Evolutionary conservation across 2,329 filamentous ascomycete genomes (phyloP).

Genomic region (Fusarium nodosum): DNA sequence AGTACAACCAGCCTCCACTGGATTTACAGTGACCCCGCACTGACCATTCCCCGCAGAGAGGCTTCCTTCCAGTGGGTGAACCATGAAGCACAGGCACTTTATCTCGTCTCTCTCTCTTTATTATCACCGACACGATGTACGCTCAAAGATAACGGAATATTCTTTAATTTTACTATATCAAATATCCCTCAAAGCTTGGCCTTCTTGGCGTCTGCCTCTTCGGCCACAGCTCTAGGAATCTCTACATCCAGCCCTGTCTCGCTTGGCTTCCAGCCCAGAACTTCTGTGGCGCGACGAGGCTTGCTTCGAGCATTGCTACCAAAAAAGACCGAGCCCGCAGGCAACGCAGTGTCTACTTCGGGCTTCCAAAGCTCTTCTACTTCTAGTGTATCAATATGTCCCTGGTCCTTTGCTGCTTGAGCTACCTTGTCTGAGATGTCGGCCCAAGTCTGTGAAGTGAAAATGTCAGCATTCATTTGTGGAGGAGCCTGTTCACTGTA

Average conservation of each 20-base stretch:
- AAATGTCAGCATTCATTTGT: no score
- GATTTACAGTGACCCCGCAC: constrained; percentile 16
- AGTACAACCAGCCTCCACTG: neutral
- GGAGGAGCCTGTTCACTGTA: no score
- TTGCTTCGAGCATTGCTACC: constrained; percentile 69
- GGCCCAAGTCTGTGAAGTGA: constrained; percentile 44
- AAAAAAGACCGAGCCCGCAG: constrained; percentile 64
- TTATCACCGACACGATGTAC: neutral
- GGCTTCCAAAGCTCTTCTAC: constrained; percentile 53
- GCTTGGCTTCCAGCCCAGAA: constrained; percentile 68
- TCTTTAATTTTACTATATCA: neutral
- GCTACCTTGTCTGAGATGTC: constrained; percentile 52
- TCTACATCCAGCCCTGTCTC: constrained; percentile 63
- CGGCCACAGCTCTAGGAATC: constrained; percentile 49
- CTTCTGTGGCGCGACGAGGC: constrained; percentile 64
- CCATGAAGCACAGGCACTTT: neutral
- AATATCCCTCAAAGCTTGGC: constrained; percentile 10
- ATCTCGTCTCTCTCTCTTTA: neutral
- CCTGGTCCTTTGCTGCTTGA: constrained; percentile 47
- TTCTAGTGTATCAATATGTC: constrained; percentile 41
- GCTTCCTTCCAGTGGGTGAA: constrained; percentile 9
- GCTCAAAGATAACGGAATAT: constrained; percentile 4
- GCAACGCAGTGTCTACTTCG: constrained; percentile 60
- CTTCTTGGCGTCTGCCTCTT: constrained; percentile 40
- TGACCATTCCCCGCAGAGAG: constrained; percentile 10